Conservation (phyloP, 2,329 filamentous ascomycete genomes). For the Talaromyces sp. region DNA sequence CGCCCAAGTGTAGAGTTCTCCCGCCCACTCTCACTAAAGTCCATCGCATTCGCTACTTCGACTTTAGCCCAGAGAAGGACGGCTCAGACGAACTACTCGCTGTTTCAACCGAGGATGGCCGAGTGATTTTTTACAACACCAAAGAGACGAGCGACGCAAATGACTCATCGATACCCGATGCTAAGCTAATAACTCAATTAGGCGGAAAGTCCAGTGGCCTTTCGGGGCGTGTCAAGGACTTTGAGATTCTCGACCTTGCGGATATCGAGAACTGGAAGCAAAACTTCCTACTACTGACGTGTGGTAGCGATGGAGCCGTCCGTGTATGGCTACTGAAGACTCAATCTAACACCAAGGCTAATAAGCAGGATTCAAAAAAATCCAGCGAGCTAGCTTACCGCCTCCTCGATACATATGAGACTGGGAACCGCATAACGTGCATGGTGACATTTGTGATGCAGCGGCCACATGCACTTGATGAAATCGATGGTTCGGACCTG, state of each 20-base stretch:
- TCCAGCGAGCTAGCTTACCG: conserved; percentile 12
- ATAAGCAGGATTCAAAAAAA: conserved; percentile 20
- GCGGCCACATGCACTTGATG: conserved; percentile 49
- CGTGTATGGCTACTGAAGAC: conserved; percentile 63
- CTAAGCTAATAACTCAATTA: conserved; percentile 62
- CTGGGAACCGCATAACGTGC: conserved; percentile 84
- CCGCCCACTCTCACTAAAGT: conserved; percentile 69
- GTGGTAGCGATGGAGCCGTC: conserved; percentile 80
- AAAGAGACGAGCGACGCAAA: conserved; percentile 32
- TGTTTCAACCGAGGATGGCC: conserved; percentile 84
- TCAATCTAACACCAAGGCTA: conserved; percentile 15
- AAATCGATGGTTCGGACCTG: conserved; percentile 56
- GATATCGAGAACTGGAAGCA: conserved; percentile 26
- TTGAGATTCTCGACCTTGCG: conserved; percentile 56
- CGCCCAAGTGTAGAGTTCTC: conserved; percentile 68
- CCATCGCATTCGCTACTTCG: conserved; percentile 72
- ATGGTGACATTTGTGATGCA: conserved; percentile 82
- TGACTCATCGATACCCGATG: conserved; percentile 55
- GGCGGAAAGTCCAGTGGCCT: conserved; percentile 69
- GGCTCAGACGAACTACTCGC: conserved; percentile 58
- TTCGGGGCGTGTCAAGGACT: conserved; percentile 78
- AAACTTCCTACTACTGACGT: conserved; percentile 61
- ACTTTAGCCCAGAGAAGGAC: conserved; percentile 37
- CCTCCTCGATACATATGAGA: conserved; percentile 73
- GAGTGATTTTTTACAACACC: conserved; percentile 77